phyloP scores from a whole-genome alignment of 1,284 basidiomycete species.

The Leccinum subrobustum region DNA sequence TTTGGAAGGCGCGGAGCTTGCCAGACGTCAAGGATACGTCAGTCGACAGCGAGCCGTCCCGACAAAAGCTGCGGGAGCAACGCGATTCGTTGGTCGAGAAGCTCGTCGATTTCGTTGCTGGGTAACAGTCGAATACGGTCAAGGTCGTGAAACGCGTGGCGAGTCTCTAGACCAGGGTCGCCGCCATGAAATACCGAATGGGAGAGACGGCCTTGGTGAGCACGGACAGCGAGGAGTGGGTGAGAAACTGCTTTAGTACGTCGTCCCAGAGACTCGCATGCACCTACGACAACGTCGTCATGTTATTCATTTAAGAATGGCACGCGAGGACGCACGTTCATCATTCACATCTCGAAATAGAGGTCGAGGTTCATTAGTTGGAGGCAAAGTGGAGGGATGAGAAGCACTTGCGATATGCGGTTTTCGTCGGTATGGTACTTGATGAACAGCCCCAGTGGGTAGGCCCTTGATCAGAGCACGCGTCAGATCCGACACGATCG shows the following conservation, averaged over 20 bases:
- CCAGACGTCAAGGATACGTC: conserved; percentile 47
- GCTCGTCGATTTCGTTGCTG: conserved; percentile 79
- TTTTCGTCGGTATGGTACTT: conserved; percentile 91
- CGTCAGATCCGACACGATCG: conserved; percentile 70
- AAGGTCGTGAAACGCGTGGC: conserved; percentile 82
- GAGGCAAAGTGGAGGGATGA: conserved; percentile 58
- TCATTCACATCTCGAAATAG: conserved; percentile 92
- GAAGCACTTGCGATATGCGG: conserved; percentile 79
- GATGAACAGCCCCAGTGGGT: conserved; percentile 75
- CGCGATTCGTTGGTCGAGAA: conserved; percentile 72
- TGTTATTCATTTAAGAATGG: not conserved
- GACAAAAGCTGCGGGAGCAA: conserved; percentile 55
- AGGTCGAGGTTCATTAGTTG: conserved; percentile 69
- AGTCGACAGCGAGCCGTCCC: conserved; percentile 54
- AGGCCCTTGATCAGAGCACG: conserved; percentile 85
- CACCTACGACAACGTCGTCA: conserved; percentile 46
- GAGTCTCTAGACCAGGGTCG: conserved; percentile 42
- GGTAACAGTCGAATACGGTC: conserved; percentile 78
- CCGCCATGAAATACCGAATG: conserved; percentile 55
- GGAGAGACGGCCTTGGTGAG: too few species aligned
- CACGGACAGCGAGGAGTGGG: too few species aligned
- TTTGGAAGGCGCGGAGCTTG: conserved; percentile 77
- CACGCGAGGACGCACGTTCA: conserved; percentile 54
- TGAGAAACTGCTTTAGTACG: too few species aligned
- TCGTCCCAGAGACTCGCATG: conserved; percentile 54